Conservation (phyloP, 2,329 filamentous ascomycete genomes). For the Stachybotrys chlorohalonatus region DNA sequence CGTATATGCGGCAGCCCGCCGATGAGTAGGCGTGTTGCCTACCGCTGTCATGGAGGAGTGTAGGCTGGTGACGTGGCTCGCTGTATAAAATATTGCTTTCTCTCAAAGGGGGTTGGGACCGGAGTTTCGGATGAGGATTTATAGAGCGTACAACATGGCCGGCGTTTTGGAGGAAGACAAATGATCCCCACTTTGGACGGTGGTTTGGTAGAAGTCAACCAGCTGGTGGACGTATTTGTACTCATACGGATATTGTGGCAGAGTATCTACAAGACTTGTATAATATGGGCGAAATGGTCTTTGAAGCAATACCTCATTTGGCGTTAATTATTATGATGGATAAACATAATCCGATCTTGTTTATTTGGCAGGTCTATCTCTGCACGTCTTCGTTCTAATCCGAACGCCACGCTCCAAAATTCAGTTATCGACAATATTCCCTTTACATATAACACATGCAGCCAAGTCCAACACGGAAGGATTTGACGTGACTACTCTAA, state of each 20-base stretch:
- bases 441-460: no score
- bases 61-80: constrained; percentile 1
- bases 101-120: neutral
- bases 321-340: no score
- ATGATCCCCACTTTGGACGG: neutral
- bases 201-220: neutral
- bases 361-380: neutral
- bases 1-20: constrained; percentile 74
- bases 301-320: no score
- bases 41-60: neutral
- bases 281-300: neutral
- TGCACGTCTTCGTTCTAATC: neutral
- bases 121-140: neutral
- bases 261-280: neutral
- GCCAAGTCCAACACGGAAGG: no score
- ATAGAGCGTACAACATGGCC: neutral
- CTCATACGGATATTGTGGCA: neutral
- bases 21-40: constrained; percentile 36
- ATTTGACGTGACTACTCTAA: constrained; percentile 2
- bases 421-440: no score
- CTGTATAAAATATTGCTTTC: neutral
- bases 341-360: no score
- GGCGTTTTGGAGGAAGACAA: neutral
- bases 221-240: neutral
- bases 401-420: constrained; percentile 13